Evolutionary conservation across 2,329 filamentous ascomycete species (phyloP).

Genomic region (Aspergillaceae sp.): DNA sequence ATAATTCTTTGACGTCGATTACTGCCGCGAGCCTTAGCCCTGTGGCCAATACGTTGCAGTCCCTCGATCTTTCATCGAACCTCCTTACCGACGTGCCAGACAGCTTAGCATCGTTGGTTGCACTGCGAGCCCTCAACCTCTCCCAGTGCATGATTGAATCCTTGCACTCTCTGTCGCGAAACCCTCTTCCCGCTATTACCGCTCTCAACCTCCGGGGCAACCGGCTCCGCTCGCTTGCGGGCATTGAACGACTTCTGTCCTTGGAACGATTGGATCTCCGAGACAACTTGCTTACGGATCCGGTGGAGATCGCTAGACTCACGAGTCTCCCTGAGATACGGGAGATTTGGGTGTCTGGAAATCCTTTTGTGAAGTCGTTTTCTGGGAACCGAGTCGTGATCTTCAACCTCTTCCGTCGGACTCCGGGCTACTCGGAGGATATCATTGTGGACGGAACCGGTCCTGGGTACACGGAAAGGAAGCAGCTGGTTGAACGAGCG

Average conservation of each 20-base stretch:
- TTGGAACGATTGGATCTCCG: constrained; percentile 83
- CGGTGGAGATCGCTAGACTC: constrained; percentile 77
- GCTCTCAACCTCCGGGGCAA: constrained; percentile 88
- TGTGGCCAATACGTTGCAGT: constrained; percentile 78
- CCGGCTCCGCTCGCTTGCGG: constrained; percentile 74
- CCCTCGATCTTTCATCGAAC: constrained; percentile 85
- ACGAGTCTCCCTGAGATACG: constrained; percentile 85
- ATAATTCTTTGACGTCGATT: constrained; percentile 81
- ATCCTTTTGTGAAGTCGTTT: constrained; percentile 84
- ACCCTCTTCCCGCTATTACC: constrained; percentile 80
- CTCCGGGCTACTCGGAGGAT: constrained; percentile 83
- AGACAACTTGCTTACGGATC: constrained; percentile 86
- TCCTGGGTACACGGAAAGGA: constrained; percentile 77
- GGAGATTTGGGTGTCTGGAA: constrained; percentile 87
- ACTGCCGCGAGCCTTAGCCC: constrained; percentile 67
- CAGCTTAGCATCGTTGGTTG: constrained; percentile 73
- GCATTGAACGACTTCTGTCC: constrained; percentile 79
- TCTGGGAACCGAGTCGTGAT: constrained; percentile 78
- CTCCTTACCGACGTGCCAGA: constrained; percentile 92
- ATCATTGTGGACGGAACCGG: constrained; percentile 77
- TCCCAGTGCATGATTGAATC: constrained; percentile 98
- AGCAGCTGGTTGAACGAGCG: constrained; percentile 71
- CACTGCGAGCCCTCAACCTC: constrained; percentile 83
- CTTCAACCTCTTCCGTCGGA: constrained; percentile 90
- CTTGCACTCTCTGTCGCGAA: constrained; percentile 74